These are phyloP conservation scores for Scleromitrula shiraiana DNA, from an alignment of 2,329 filamentous ascomycete species.

Conservation along the genomic window DNA sequence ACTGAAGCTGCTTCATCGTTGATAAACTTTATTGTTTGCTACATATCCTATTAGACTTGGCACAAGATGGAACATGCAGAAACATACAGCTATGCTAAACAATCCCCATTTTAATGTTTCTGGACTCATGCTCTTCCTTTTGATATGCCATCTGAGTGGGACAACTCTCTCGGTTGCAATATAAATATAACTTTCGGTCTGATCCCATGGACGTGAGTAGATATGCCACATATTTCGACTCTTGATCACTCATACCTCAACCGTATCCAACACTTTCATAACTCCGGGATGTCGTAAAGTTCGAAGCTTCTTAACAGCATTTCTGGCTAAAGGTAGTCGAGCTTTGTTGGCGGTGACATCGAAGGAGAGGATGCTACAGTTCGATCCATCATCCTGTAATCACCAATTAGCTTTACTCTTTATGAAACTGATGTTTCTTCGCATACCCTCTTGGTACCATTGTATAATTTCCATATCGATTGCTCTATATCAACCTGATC, in stretches of 20 bases:
- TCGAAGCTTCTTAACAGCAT: slow-evolving; percentile 87
- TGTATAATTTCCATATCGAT: slow-evolving; percentile 94
- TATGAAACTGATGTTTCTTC: neutral
- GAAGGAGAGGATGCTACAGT: slow-evolving; percentile 96
- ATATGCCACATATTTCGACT: slow-evolving; percentile 8
- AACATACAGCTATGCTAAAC: slow-evolving; percentile 67
- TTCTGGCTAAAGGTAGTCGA: slow-evolving; percentile 77
- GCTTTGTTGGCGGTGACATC: slow-evolving; percentile 76
- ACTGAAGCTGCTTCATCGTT: slow-evolving; percentile 89
- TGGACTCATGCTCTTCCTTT: slow-evolving; percentile 75
- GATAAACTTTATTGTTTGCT: slow-evolving; percentile 92
- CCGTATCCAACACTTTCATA: slow-evolving; percentile 86
- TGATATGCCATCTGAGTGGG: slow-evolving; percentile 83
- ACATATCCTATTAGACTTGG: slow-evolving; percentile 5
- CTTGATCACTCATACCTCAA: slow-evolving; percentile 56
- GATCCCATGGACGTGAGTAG: slow-evolving; percentile 19
- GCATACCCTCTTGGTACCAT: slow-evolving; percentile 77
- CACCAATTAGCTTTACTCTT: slow-evolving; percentile 13
- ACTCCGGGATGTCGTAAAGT: slow-evolving; percentile 92
- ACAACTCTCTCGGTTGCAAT: slow-evolving; percentile 88
- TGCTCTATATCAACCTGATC: slow-evolving; percentile 87
- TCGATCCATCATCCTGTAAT: slow-evolving; percentile 77
- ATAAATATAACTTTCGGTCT: slow-evolving; percentile 93
- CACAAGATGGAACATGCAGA: neutral
- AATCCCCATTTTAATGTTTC: slow-evolving; percentile 98